Conservation (phyloP, 139 green algal genomes). For the Closterium sp. region DNA sequence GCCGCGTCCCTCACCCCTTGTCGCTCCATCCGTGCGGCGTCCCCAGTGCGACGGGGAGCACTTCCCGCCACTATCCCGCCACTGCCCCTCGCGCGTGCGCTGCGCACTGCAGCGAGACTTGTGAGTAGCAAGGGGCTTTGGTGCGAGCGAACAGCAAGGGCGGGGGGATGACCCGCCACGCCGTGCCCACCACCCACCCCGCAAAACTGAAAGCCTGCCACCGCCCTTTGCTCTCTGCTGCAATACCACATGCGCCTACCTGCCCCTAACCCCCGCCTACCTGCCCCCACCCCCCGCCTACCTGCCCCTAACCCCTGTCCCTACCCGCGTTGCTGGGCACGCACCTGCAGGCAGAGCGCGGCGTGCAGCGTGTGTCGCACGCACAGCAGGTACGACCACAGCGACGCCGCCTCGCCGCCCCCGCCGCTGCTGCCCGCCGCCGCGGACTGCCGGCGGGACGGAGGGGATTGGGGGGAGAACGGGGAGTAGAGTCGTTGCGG, state of each 20-base stretch:
- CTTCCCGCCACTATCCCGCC: too few species aligned
- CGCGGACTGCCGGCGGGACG: not conserved
- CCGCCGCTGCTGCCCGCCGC: not conserved
- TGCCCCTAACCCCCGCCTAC: not conserved
- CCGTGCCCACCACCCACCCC: too few species aligned
- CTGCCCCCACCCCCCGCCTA: not conserved
- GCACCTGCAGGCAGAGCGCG: conserved; percentile 38
- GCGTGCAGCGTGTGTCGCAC: conserved; percentile 46
- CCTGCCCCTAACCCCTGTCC: not conserved
- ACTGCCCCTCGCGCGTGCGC: too few species aligned
- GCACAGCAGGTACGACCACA: conserved; percentile 48
- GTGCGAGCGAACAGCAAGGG: too few species aligned
- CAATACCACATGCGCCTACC: not conserved
- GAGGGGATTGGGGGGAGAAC: too few species aligned
- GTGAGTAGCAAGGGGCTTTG: too few species aligned
- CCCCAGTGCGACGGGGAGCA: too few species aligned
- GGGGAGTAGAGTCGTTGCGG: not conserved
- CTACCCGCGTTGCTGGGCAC: not conserved
- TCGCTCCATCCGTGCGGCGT: too few species aligned
- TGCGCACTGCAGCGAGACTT: too few species aligned
- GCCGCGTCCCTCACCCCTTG: not conserved
- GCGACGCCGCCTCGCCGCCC: not conserved
- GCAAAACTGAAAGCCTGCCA: not conserved
- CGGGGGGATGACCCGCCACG: too few species aligned
- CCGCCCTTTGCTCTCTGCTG: not conserved